A percentile compares a stretch with the other conserved stretches of the same genome.
Conservation (phyloP, 306 rosid genomes). For the Trifolium fragiferum region DNA sequence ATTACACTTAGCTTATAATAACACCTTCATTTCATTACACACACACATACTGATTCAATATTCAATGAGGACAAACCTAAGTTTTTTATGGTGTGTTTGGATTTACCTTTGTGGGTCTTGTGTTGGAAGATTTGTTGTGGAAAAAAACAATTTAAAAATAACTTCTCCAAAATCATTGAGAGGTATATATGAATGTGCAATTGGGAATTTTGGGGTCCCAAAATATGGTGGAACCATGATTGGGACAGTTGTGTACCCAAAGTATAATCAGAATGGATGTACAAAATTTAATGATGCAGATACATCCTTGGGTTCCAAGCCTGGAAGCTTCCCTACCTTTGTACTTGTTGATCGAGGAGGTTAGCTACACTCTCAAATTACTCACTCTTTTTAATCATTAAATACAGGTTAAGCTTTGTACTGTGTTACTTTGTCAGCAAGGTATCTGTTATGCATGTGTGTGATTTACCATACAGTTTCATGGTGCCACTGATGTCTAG, state of each 20-base stretch:
- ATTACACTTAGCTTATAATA: constrained; percentile 29
- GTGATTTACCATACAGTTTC: constrained; percentile 24
- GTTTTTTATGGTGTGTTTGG: constrained; percentile 55
- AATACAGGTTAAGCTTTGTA: too few relatives aligned
- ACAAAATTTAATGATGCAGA: constrained; percentile 51
- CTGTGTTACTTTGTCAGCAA: background rate
- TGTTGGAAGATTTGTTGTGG: constrained; percentile 84
- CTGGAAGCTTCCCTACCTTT: constrained; percentile 78
- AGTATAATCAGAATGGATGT: constrained; percentile 79
- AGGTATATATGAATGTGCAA: constrained; percentile 87
- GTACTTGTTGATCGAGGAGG: constrained; percentile 95
- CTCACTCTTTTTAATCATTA: constrained; percentile 6
- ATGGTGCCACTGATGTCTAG: too few relatives aligned
- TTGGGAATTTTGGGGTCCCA: constrained; percentile 97
- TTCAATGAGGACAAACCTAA: constrained; percentile 58
- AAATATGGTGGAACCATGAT: constrained; percentile 92
- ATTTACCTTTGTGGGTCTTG: constrained; percentile 63
- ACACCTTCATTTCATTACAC: background rate
- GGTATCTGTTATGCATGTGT: background rate
- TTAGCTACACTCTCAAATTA: constrained; percentile 35
- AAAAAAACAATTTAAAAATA: constrained; percentile 88
- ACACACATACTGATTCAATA: background rate
- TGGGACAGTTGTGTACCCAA: constrained; percentile 76
- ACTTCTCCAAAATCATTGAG: constrained; percentile 68
- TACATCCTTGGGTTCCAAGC: constrained; percentile 63